Conservation (phyloP, 2,329 filamentous ascomycete genomes). For the Verticillium klebahnii region DNA sequence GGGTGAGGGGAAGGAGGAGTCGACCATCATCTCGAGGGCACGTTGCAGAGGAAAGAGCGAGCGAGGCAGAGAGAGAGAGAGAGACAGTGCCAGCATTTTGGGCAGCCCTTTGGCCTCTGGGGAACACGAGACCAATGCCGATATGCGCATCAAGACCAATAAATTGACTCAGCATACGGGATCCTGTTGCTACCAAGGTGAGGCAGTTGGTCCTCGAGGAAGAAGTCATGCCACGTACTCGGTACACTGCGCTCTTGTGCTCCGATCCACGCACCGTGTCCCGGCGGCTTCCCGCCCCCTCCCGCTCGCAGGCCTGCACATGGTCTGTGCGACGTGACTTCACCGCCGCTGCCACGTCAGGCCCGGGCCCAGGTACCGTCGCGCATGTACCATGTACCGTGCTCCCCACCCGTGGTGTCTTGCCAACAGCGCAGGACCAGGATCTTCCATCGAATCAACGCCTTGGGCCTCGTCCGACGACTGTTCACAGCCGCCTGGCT, state of each 20-base stretch:
- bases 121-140: no score
- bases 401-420: background rate
- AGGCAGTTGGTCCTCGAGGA: background rate
- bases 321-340: constrained; percentile 8
- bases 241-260: background rate
- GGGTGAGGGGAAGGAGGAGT: background rate
- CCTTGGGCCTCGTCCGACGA: background rate
- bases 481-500: background rate
- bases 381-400: background rate
- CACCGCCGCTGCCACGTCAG: constrained; percentile 13
- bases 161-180: no score
- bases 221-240: background rate
- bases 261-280: background rate
- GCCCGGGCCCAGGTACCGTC: constrained; percentile 3
- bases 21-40: no score
- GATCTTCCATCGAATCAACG: background rate
- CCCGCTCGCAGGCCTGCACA: background rate
- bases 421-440: background rate
- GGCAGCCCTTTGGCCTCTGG: no score
- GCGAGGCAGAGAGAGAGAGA: no score
- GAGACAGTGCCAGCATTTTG: no score
- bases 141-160: no score
- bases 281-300: background rate
- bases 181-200: no score
- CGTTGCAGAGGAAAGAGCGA: no score